Evolutionary conservation across 192 early-diverging fungal genomes (phyloP), one percentile per base, ranked within the genome.

Genomic region (Dissophora ornata): DNA sequence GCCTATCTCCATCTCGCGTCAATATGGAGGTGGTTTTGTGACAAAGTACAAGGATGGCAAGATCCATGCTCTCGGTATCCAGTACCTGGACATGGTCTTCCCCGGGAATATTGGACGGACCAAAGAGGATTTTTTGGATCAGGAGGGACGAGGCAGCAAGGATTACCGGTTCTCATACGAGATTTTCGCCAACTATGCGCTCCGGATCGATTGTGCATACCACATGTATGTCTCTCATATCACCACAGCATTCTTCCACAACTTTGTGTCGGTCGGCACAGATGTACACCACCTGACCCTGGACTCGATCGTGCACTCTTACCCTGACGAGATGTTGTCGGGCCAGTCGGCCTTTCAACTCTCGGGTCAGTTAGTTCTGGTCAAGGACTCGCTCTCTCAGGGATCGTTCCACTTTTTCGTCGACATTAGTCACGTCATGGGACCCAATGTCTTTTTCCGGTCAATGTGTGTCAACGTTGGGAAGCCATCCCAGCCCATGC

Each of bases 291-390:
- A 69, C 33, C 30, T 82, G 16, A 85, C 80, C 0, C 18, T 85
- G 12, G 62, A 82, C 24, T 77, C 71, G 0, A 32, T 66, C 10
- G 57, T 77, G 18, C 71, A 77, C 29, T 77, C 71, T 15, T 77
- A 77, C 47, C 71, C 71, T 1, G 53, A 77, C 12, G 71, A 77
- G 30, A 77, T 77, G 63, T 50, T 67, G 19, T 79, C 70, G 1
- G 83, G 83, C 1, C 83, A 85, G 47, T 85, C 79, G n/a, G 80
- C 79, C 1, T 85, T 82, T 54, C 80, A 85, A 42, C 75, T 85
- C 21, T 80, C 80, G 3, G 83, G 83, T 0, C 83, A 85, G 44
- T 24, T 80, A 15, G 46, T 79, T 5, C 58, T 85, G 34, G 64
- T 85, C 55, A 57, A 67, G 9, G 64, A 67, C 47, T 74, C 79